These are phyloP conservation scores for Saccharomycopsis schoenii DNA, from an alignment of 805 yeast genomes.

Conservation along the genomic window DNA sequence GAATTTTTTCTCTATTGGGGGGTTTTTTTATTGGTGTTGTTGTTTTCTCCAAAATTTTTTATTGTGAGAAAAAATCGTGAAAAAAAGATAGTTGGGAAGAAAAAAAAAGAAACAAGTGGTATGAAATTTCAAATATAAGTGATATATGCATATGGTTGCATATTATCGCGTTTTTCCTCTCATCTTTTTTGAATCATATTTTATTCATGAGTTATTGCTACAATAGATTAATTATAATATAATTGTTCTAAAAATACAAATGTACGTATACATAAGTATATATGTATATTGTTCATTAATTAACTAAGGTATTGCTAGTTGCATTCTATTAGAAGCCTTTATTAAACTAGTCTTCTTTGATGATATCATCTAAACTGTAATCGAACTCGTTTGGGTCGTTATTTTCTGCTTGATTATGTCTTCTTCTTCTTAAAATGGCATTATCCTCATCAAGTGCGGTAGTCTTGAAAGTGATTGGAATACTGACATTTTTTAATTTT, in stretches of 20 bases:
- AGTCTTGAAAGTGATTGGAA: slow-evolving; percentile 16
- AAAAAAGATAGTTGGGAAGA: not conserved
- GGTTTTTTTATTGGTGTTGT: not conserved
- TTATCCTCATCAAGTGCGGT: slow-evolving; percentile 5
- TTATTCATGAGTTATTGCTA: no score
- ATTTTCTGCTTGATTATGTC: slow-evolving; percentile 9
- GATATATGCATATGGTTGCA: not conserved
- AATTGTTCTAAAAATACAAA: not conserved
- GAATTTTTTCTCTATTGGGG: not conserved
- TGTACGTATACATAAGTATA: no score
- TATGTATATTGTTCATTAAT: no score
- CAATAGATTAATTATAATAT: no score
- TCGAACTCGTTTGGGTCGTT: slow-evolving; percentile 37
- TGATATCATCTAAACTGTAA: slow-evolving; percentile 38
- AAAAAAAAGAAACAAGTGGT: not conserved
- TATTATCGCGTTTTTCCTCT: not conserved
- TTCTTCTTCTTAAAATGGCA: slow-evolving; percentile 7
- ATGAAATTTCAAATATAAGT: not conserved
- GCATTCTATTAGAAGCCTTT: no score
- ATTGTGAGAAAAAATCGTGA: not conserved
- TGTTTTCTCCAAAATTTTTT: not conserved
- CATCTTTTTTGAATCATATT: not conserved
- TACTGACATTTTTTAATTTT: slow-evolving; percentile 8
- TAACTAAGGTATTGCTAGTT: no score
- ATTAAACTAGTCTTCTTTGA: slow-evolving; percentile 25